Evolutionary conservation across 352 stramenopile species (phyloP).

Genomic region (Phytopythium aichiense): DNA sequence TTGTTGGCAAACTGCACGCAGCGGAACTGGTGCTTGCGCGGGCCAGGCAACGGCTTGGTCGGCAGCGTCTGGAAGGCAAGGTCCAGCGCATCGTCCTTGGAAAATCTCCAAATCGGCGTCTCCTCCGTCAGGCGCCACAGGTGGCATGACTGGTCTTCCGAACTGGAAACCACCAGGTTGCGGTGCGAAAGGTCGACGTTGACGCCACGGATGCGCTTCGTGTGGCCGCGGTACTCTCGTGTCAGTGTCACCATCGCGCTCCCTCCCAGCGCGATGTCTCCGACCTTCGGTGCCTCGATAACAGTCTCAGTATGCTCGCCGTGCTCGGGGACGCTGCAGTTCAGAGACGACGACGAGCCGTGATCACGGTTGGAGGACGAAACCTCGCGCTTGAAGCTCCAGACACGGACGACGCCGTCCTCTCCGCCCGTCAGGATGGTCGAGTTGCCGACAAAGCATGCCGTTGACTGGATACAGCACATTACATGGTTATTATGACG

Average conservation of each 20-base stretch:
- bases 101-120: conserved; percentile 59
- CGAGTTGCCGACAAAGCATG: conserved; percentile 73
- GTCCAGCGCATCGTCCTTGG: conserved; percentile 73
- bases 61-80: conserved; percentile 48
- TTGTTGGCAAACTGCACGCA: conserved; percentile 74
- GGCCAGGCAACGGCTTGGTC: conserved; percentile 32
- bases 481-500: conserved; percentile 1
- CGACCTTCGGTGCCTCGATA: conserved; percentile 43
- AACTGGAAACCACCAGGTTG: conserved; percentile 73
- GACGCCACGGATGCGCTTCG: conserved; percentile 77
- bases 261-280: conserved; percentile 48
- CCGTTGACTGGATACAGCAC: conserved; percentile 34
- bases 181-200: conserved; percentile 77
- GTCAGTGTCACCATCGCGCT: conserved; percentile 55
- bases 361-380: conserved; percentile 37
- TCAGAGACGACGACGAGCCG: conserved; percentile 39
- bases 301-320: conserved; percentile 14
- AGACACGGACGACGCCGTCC: conserved; percentile 77
- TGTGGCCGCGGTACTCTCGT: conserved; percentile 71
- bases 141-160: conserved; percentile 76
- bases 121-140: conserved; percentile 75
- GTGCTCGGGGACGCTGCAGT: conserved; percentile 13
- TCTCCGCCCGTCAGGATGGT: conserved; percentile 81
- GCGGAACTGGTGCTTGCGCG: conserved; percentile 75
- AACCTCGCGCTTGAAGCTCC: conserved; percentile 47